Conservation (phyloP, 495 filamentous ascomycete species). For the Tuber aestivum region DNA sequence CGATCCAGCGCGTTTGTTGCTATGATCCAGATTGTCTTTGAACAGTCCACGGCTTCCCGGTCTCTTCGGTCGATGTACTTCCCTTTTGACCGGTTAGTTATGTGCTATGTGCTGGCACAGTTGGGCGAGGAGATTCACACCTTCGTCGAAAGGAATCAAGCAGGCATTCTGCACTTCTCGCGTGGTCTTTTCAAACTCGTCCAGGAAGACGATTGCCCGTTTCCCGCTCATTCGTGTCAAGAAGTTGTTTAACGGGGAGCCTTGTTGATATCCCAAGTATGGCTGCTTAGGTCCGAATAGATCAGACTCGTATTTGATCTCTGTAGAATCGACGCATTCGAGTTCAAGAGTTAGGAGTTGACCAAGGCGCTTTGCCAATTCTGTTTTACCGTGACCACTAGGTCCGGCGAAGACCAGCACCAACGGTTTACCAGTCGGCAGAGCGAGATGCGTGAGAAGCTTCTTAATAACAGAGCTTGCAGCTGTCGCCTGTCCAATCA, state of each 20-base stretch:
- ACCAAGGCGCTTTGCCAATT: conserved; percentile 48
- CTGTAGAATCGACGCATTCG: conserved; percentile 48
- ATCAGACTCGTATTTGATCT: conserved; percentile 44
- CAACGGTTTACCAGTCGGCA: conserved; percentile 39
- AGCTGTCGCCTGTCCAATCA: conserved; percentile 49
- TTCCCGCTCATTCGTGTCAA: conserved; percentile 46
- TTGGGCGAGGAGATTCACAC: conserved; percentile 30
- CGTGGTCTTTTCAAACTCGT: conserved; percentile 57
- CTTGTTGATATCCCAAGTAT: conserved; percentile 44
- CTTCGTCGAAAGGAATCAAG: conserved; percentile 48
- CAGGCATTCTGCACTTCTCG: conserved; percentile 46
- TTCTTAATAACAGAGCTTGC: conserved; percentile 42
- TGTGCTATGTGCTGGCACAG: too few species aligned
- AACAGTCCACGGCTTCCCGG: conserved; percentile 48
- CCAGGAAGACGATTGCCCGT: conserved; percentile 51
- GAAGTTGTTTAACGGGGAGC: conserved; percentile 53
- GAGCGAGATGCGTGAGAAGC: conserved; percentile 41
- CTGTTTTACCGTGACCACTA: conserved; percentile 53
- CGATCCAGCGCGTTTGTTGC: conserved; percentile 50
- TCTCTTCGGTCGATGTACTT: conserved; percentile 49
- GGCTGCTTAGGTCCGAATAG: conserved; percentile 49
- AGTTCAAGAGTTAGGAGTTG: conserved; percentile 46
- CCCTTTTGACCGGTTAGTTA: conserved; percentile 30
- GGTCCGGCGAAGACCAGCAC: conserved; percentile 50
- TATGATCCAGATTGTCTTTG: conserved; percentile 54